Evolutionary conservation across 1,284 basidiomycete genomes (phyloP), one percentile per base, ranked within the genome.

Genomic region (Rugosomyces carneus): DNA sequence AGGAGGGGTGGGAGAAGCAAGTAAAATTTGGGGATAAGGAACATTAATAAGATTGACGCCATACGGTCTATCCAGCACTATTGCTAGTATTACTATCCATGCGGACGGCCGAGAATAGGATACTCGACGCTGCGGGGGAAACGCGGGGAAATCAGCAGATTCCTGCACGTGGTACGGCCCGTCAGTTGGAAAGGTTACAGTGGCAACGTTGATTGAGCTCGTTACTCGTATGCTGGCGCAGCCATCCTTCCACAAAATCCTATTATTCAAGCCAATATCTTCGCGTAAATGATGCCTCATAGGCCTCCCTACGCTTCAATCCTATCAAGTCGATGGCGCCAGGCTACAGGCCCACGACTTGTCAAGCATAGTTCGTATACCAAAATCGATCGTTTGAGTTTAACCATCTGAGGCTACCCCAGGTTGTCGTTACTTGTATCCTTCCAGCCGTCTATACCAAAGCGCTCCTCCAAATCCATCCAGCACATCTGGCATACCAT

Each of bases 401-500:
- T 29, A 5, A 19, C 37, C 20, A 10, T 15, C 38, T 34, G 23
- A 5, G 5, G 29, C 32, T 18, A 40, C 27, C 44, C 35, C 45
- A 69, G 68, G 58, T 45, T 55, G 48, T 51, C 65, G 65, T 40
- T 62, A 47, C 46, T 61, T 70, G 44, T 63, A 65, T 49, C 55
- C 57, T 20, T 64, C 66, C 45, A 44, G 52, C 19, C 56, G 51
- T 27, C 39, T 52, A 11, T 57, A 46, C 11, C 60, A 65, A 52
- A 56, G 51, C 21, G 53, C 62, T 20, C 54, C 61, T 23, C 53
- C 56, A 40, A 57, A 53, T 53, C 38, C 44, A 13, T 26, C 47
- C 44, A 56, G 58, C 41, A 58, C 56, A 15, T 53, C 64, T 73
- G 84, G 84, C 16, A 71, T 71, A 45, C 81, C 84, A 16, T 92